Percentiles rank a stretch among this genome's conserved stretches.
Conservation (phyloP, 2,329 filamentous ascomycete genomes). For the Ophiostoma ulmi region DNA sequence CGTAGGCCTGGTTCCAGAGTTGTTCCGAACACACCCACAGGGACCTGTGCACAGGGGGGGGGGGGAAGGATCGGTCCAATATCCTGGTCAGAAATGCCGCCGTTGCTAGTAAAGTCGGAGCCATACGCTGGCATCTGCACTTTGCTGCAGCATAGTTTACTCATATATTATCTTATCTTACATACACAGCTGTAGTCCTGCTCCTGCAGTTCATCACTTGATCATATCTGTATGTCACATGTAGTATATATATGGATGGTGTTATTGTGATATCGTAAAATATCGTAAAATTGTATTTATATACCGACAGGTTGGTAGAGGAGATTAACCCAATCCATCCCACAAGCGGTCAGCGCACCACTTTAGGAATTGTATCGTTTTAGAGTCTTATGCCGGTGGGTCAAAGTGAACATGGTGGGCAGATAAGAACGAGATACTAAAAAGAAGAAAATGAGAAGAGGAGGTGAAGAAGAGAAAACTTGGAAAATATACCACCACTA, state of each 20-base stretch:
- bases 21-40: conserved; percentile 5
- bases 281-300: neutral
- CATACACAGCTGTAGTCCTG: neutral
- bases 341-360: neutral
- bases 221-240: neutral
- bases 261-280: neutral
- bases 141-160: neutral
- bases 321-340: neutral
- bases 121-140: neutral
- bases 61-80: neutral
- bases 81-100: conserved; percentile 4
- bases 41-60: neutral
- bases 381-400: neutral
- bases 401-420: neutral
- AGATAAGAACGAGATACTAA: neutral
- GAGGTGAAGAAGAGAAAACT: too few relatives aligned
- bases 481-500: neutral
- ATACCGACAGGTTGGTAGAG: conserved; percentile 9
- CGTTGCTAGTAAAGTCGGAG: neutral
- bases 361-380: neutral
- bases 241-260: neutral
- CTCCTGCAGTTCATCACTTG: neutral
- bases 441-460: neutral
- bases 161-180: neutral
- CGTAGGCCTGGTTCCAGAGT: conserved; percentile 6